Evolutionary conservation across 1,139 yeast species (phyloP), one percentile per base, ranked within the genome.

Genomic region (Hyphopichia buzzinii): DNA sequence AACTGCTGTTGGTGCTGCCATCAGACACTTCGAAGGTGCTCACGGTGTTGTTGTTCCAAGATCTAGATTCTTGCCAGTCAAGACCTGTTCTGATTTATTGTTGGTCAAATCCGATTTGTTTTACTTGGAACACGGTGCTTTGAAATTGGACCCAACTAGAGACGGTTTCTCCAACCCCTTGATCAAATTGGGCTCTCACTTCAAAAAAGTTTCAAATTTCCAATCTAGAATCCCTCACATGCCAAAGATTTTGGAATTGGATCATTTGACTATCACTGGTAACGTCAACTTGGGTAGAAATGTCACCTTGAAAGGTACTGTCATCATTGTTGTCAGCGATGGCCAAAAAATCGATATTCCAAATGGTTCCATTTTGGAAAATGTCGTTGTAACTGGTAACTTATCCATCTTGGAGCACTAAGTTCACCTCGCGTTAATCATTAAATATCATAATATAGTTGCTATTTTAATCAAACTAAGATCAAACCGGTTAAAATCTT

Each of bases 1-100:
- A 73, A 92, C 98, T 36, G 98, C 98, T 19, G 96, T 89, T 49
- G 98, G 98, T 73, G 98, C 98, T 29, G 97, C 98, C 37, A 92
- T 92, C 60, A 87, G 96, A 67, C 94, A 90, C 67, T 92, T 94
- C 66, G 76, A 83, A 50, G 86, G 88, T 53, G 97, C 97, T 23
- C 97, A 89, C 57, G 98, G 98, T 67, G 95, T 92, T 53, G 96
- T 89, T 54, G 98, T 92, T 25, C 97, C 98, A 64, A 86, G 98
- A 71, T 78, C 96, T 31, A 84, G 98, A 62, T 92, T 92, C 77
- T 78, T 94, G 70, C 98, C 98, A 15, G 98, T 92, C 53, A 92
- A 92, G 74, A 94, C 98, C 17, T 88, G 94, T 63, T 89, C 97
- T 8, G 98, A 92, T 64, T 72, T 92, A 63, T 72, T 94, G 54